Evolutionary conservation across 108 stramenopile genomes (phyloP), one percentile per base, ranked within the genome.

Genomic region (Nitzschia sp.): DNA sequence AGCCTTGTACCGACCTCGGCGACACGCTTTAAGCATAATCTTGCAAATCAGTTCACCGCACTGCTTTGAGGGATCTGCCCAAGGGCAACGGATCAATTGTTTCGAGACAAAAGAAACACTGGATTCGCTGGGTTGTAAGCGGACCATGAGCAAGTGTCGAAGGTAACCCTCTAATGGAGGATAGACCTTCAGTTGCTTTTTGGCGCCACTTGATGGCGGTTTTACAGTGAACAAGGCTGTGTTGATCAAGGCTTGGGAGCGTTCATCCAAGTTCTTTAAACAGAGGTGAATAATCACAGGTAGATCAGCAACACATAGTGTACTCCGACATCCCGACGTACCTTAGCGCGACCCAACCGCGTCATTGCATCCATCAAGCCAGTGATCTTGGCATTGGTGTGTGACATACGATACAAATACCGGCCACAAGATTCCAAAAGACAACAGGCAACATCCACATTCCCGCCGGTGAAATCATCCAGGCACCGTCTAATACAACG

Each of bases 351-450:
- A 64, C 85, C 87, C 19, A 96, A 69, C 38, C 93, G 81, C 77
- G 83, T 80, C 89, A 98, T 93, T 20, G 82, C 82, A 12, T 94
- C 91, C 83, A 98, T 82, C 48, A 90, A 50, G n/a, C 41, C 68
- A 41, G 77, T 63, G 53, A 93, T 68, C 51, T 82, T 84, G 38
- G 74, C 43, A 65, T 81, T 81, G 20, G 96, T 96, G 75, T 92
- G 93, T 14, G 57, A 52, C 25, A 80, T 67, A 44, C 88, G 76
- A 69, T 85, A 87, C 40, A 98, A 71, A 61, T 95, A 98, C 19
- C 95, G 58, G 15, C 97, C 97, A 64, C 95, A 94, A 22, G 84
- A 79, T 76, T 98, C 97, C 59, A 98, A 55, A 8, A 98, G 52
- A 42, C 83, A 83, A 57, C 93, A 93, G 19, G 90, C 80, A 7